Conservation (phyloP, 2,329 filamentous ascomycete genomes). For the Xylaria sp. region DNA sequence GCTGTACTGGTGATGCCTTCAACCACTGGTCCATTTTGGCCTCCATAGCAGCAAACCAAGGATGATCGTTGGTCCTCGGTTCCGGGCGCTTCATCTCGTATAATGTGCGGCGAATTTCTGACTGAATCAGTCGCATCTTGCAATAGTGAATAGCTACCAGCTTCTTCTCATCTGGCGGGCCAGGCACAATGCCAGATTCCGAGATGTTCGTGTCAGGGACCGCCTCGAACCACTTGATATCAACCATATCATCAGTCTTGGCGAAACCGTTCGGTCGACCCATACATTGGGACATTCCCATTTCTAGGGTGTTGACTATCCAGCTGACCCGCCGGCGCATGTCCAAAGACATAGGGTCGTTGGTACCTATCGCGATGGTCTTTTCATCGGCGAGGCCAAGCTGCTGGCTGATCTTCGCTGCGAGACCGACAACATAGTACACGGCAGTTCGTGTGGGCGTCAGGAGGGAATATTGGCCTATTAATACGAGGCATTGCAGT, state of each 20-base stretch:
- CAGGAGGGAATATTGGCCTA: slow-evolving; percentile 85
- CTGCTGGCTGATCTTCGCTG: slow-evolving; percentile 81
- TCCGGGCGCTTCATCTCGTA: slow-evolving; percentile 79
- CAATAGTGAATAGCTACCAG: slow-evolving; percentile 87
- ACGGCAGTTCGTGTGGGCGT: slow-evolving; percentile 89
- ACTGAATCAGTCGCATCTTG: slow-evolving; percentile 81
- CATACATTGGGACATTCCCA: slow-evolving; percentile 79
- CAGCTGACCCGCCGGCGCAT: slow-evolving; percentile 85
- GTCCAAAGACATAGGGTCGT: slow-evolving; percentile 74
- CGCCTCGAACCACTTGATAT: slow-evolving; percentile 78
- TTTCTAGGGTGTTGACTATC: slow-evolving; percentile 84
- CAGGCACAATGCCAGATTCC: slow-evolving; percentile 64
- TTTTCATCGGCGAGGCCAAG: slow-evolving; percentile 83
- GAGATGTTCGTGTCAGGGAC: slow-evolving; percentile 83
- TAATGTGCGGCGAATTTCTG: slow-evolving; percentile 78
- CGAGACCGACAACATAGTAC: slow-evolving; percentile 88
- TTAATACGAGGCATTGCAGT: slow-evolving; percentile 79
- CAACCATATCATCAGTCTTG: slow-evolving; percentile 72
- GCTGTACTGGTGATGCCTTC: slow-evolving; percentile 65
- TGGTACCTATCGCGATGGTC: slow-evolving; percentile 63
- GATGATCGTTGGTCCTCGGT: slow-evolving; percentile 73
- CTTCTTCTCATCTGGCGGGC: slow-evolving; percentile 73
- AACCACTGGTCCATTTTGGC: slow-evolving; percentile 75
- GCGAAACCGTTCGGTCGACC: slow-evolving; percentile 83
- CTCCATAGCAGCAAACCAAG: slow-evolving; percentile 81